Evolutionary conservation across 176 grass and related monocot genomes (phyloP), one percentile per base, ranked within the genome.

Genomic region (Pontederia crassipes): DNA sequence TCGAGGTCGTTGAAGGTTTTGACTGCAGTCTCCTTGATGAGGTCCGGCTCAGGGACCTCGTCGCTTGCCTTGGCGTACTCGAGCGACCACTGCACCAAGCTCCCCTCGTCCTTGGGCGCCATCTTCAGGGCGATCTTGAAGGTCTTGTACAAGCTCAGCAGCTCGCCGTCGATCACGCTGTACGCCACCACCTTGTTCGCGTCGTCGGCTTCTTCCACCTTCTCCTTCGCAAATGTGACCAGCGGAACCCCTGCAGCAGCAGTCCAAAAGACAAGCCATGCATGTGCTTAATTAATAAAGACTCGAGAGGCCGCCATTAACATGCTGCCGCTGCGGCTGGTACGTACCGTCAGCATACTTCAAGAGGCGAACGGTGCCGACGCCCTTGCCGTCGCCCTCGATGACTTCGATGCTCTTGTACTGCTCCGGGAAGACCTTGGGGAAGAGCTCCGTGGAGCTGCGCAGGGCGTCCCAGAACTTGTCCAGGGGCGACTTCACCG

Each of bases 351-450:
- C 69, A 12, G 63, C 61, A 70, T 85, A 97, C 64, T 88, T 97
- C 65, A 97, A 15, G 59, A 91, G 76, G 61, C 86, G 87, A 17
- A 97, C 68, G 47, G 92, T 85, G 73, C 92, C 92, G 47, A 47
- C 58, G 11, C 78, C 85, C 81, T 68, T 85, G 68, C 92, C 92
- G 65, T 97, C 92, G 48, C 92, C 87, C 59, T 97, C 87, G 14
- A 88, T 62, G 57, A 64, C 80, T 64, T 91, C 75, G 71, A 97
- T 97, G 92, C 84, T 88, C 81, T 85, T 61, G 87, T 91, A 97
- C 74, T 78, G 75, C 51, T 85, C 58, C 11, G 92, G 92, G 81
- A 97, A 97, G 76, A 97, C 75, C 81, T 78, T 91, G 76, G 92
- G 92, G 84, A 97, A 97, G 60, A 91, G 77, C 57, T 80, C 49